Evolutionary conservation across 345 rosid species (phyloP).

Genomic region (Dimocarpus longan): DNA sequence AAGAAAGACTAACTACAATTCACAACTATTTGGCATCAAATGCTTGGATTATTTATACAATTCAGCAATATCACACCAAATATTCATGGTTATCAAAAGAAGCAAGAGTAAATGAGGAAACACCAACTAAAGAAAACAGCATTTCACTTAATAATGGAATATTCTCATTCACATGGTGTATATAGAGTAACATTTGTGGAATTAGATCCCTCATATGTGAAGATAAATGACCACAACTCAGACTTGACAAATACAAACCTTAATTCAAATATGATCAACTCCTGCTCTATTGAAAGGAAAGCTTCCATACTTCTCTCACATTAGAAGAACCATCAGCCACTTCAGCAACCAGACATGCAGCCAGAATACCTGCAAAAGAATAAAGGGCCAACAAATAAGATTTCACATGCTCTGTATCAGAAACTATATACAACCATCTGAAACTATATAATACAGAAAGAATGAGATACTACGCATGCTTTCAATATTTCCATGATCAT

Average conservation of each 20-base stretch:
- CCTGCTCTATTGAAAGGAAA: conserved; percentile 45
- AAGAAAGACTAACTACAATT: not conserved
- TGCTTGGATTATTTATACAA: not conserved
- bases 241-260: not conserved
- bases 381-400: not conserved
- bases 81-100: not conserved
- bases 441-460: not conserved
- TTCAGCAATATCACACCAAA: not conserved
- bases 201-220: not conserved
- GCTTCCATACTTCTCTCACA: conserved; percentile 91
- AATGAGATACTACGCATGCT: not conserved
- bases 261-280: not conserved
- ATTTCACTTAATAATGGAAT: not conserved
- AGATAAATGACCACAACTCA: not conserved
- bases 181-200: not conserved
- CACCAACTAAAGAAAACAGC: not conserved
- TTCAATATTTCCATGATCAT: not conserved
- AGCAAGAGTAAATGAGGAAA: not conserved
- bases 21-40: not conserved
- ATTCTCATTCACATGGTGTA: not conserved
- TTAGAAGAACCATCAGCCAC: conserved; percentile 92
- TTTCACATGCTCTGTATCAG: not conserved
- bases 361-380: conserved; percentile 54
- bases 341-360: conserved; percentile 64
- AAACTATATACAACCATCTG: not conserved